phyloP scores from a whole-genome alignment of 257 asterid genomes.

The Solanum tarijense region DNA sequence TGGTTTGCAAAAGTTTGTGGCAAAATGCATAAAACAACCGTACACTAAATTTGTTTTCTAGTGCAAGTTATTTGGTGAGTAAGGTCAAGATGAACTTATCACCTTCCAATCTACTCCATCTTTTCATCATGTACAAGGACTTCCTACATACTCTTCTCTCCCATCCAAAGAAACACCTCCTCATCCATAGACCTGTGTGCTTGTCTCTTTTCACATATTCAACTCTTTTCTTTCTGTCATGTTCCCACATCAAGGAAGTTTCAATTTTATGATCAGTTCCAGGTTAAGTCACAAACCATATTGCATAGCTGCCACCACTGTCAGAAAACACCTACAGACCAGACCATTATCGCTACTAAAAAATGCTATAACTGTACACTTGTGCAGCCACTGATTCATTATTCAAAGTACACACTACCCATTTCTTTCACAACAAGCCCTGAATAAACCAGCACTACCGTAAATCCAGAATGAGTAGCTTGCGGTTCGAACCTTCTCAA shows the following conservation, averaged over 20 bases:
- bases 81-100: background rate
- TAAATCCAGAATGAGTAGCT: background rate
- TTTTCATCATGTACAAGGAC: background rate
- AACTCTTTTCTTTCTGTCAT: background rate
- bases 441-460: background rate
- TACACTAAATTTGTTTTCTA: background rate
- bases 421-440: background rate
- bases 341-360: background rate
- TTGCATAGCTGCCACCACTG: background rate
- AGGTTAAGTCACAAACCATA: background rate
- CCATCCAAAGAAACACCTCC: background rate
- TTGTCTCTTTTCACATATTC: background rate
- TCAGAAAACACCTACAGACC: background rate
- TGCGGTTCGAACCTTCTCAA: background rate
- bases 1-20: background rate
- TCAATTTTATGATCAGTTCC: background rate
- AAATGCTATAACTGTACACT: background rate
- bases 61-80: background rate
- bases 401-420: background rate
- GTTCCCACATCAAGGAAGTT: background rate
- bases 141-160: background rate
- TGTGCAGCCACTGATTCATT: background rate
- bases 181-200: background rate
- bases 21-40: background rate
- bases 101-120: background rate